Base-by-base conservation (phyloP, 495 filamentous ascomycete species). In the Xanthoparmelia taractica region DNA sequence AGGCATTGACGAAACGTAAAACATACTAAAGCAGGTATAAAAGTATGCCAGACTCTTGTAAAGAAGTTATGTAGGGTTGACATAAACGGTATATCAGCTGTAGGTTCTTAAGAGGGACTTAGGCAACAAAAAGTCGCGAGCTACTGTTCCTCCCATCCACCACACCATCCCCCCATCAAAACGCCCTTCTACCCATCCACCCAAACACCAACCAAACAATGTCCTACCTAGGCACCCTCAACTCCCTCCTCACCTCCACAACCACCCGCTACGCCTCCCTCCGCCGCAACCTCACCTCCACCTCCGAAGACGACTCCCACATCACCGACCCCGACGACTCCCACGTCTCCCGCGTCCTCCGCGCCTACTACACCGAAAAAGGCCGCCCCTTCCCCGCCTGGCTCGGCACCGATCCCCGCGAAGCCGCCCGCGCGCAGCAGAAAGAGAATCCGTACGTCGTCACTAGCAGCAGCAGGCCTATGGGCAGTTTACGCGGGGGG, bases 291-390 rank as follows among this genome's bases (percentile, higher is more conserved):
- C 86, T 92, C 61, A 92, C 96, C 76, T 89, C 89, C 23, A 92
- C 96, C 76, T 89, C 89, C 45, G 66, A 70, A 66, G 64, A 67
- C 59, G 68, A 67, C 54, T 57, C 58, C 8, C 50, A 96, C 76
- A 88, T 89, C 34, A 78, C 80, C 69, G 78, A 81, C 68, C 78
- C 80, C 65, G 92, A 96, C 76, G 88, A 94, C 78, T 92, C 91
- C 1, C 91, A 96, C 76, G 86, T 98, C 71, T 93, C 90, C 76
- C 88, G 92, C 71, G 92, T 96, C 18, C 85, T 98, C n/a, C 88
- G 94, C 59, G 88, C 85, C 62, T 96, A 97, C 80, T 98, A 98
- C 78, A 84, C 77, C 41, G 94, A 97, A 71, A 95, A 95, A 69
- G 86, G 86, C 65, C 84, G 86, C 20, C 82, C 88, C 0, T 91